Evolutionary conservation across 768 basidiomycete species (phyloP).

Genomic region (Termitomyces sp.): DNA sequence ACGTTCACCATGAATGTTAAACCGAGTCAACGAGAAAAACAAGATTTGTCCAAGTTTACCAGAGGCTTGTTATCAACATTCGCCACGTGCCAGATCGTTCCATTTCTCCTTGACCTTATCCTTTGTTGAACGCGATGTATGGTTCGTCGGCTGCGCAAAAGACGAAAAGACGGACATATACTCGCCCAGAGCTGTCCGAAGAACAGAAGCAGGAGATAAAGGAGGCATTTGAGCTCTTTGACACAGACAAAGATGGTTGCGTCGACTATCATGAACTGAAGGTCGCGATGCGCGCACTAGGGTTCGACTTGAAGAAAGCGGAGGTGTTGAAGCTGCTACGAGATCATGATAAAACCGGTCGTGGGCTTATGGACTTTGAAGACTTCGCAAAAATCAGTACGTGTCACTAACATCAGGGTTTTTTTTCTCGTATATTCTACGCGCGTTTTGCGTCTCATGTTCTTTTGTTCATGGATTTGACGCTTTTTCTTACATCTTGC

Average conservation of each 20-base stretch:
- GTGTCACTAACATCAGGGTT: neutral
- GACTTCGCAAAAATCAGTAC: constrained; percentile 94
- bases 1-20: neutral
- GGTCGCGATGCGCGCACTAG: constrained; percentile 96
- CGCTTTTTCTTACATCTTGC: constrained; percentile 15
- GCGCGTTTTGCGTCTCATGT: neutral
- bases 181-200: constrained; percentile 81
- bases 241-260: constrained; percentile 95
- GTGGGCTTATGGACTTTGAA: constrained; percentile 86
- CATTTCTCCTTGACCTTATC: constrained; percentile 5
- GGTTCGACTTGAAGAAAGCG: constrained; percentile 97
- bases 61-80: neutral
- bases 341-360: constrained; percentile 84
- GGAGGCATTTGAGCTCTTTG: constrained; percentile 98
- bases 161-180: constrained; percentile 66
- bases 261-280: constrained; percentile 99
- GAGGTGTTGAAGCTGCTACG: constrained; percentile 93
- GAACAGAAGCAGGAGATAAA: constrained; percentile 96
- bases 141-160: constrained; percentile 68
- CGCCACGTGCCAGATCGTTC: constrained; percentile 1
- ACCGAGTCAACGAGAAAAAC: too few species aligned
- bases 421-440: constrained; percentile 2
- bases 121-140: constrained; percentile 41
- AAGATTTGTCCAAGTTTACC: constrained; percentile 6
- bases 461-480: neutral